A percentile compares a stretch with the other conserved stretches of the same genome.
phyloP scores from a whole-genome alignment of 139 green algal species.

The Tetradesmus obliquus region DNA sequence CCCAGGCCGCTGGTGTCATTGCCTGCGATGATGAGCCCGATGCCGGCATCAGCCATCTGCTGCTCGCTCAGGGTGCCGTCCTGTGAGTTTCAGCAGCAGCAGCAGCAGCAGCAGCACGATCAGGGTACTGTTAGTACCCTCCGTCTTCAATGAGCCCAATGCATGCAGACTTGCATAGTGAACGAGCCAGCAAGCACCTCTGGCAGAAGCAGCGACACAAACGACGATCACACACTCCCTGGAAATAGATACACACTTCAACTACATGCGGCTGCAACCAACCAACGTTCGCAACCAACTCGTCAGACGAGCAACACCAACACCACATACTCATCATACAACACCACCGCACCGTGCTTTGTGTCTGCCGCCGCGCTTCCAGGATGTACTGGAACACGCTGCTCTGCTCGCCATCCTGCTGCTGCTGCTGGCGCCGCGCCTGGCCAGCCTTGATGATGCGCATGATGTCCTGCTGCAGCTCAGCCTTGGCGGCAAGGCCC shows the following conservation, averaged over 20 bases:
- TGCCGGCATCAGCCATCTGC: slow-evolving; percentile 10
- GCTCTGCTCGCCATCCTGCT: not conserved
- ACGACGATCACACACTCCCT: too few species aligned
- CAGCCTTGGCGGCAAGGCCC: slow-evolving; percentile 7
- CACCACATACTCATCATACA: not conserved
- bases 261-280: too few species aligned
- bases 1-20: slow-evolving; percentile 44
- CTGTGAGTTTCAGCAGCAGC: not conserved
- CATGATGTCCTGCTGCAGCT: not conserved
- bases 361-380: not conserved
- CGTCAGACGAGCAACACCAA: too few species aligned
- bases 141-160: too few species aligned
- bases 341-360: not conserved
- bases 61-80: not conserved
- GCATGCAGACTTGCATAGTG: too few species aligned
- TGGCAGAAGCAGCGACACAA: too few species aligned
- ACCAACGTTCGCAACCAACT: too few species aligned
- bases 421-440: not conserved
- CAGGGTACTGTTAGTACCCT: not conserved
- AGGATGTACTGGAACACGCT: slow-evolving; percentile 3
- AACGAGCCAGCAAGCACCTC: too few species aligned
- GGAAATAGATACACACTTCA: too few species aligned
- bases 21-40: slow-evolving; percentile 36
- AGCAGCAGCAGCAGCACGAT: not conserved
- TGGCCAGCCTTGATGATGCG: not conserved